Base-by-base conservation (phyloP, 2,329 filamentous ascomycete species). In the Aspergillus felis region DNA sequence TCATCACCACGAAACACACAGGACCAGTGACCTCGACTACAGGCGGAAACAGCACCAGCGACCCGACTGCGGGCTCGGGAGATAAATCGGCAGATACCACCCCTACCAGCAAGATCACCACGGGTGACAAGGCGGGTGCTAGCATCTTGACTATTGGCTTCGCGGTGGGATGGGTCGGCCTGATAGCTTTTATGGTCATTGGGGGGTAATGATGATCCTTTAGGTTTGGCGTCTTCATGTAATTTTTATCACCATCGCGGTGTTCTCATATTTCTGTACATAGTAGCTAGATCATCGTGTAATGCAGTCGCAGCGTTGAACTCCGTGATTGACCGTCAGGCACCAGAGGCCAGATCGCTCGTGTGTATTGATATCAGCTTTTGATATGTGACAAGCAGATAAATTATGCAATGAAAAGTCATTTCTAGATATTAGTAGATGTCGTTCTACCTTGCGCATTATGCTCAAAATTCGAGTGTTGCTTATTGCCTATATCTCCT, bases 31-130 rank as follows among this genome's bases (percentile, higher is more conserved):
- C 69, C 0, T 60, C 65, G 9, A 68, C 75, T 3, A 82, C 79
- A 1, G 87, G 87, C 35, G 87, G 87, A 53, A 88, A 70, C 6
- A 78, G 76, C 50, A 64, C 63, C 14, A 73, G 75, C 41, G 58
- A 78, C 55, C 71, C 73, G 0, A 60, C 67, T 35, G 76, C 75
- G 14, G 76, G 76, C 1, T 56, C 61, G 6, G 55, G 57, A 4
- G 49, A 62, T 14, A 35, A 9, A 1, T 50, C 24, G 7, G 44
- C 50, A 0, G 53, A 65, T 8, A 28, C 53, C 8, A 53, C 47
- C 4, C 48, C 49, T 4, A 3, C 53, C 3, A 63, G 60, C 25
- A 53, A 61, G 8, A 66, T 69, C 14, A 67, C 66, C 0, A 70
- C 68, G 3, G 74, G 66, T 1, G 76, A 78, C 53, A 67, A 63